These are phyloP conservation scores for Ciborinia camelliae DNA, from an alignment of 2,329 filamentous ascomycete species.

Conservation along the genomic window DNA sequence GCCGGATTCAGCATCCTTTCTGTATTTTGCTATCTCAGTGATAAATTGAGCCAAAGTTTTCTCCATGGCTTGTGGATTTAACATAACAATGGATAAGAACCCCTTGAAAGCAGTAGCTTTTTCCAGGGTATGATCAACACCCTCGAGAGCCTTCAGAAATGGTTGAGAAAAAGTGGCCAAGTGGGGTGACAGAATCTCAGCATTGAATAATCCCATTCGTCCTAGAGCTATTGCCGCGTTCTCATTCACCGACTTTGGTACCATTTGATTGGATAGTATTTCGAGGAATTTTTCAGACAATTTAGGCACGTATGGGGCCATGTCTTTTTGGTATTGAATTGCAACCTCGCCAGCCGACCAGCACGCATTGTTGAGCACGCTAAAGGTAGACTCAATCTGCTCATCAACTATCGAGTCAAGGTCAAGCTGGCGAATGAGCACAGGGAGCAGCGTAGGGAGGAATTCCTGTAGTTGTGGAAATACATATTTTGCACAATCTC, in stretches of 20 bases:
- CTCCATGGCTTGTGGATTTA: conserved; percentile 91
- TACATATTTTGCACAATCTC: conserved; percentile 91
- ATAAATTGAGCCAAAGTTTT: conserved; percentile 80
- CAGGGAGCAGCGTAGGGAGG: conserved; percentile 70
- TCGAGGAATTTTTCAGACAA: conserved; percentile 73
- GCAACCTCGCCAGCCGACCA: conserved; percentile 95
- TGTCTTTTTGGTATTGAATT: conserved; percentile 69
- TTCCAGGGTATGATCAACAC: conserved; percentile 85
- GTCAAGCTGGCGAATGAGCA: conserved; percentile 84
- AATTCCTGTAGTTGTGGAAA: conserved; percentile 76
- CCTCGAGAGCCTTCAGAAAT: conserved; percentile 78
- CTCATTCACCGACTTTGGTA: conserved; percentile 83
- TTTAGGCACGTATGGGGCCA: conserved; percentile 73
- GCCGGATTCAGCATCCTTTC: conserved; percentile 53
- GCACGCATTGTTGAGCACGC: conserved; percentile 96
- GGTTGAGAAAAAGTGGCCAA: conserved; percentile 76
- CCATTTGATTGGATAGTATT: conserved; percentile 80
- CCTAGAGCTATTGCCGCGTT: conserved; percentile 94
- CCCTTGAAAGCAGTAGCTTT: conserved; percentile 92
- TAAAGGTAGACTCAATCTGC: conserved; percentile 79
- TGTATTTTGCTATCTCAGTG: conserved; percentile 74
- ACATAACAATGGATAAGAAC: conserved; percentile 78
- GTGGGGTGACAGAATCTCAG: conserved; percentile 72
- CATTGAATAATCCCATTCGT: conserved; percentile 76
- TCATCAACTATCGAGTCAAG: conserved; percentile 73